Percentiles rank a stretch among this genome's conserved stretches.
phyloP scores from a whole-genome alignment of 2,329 filamentous ascomycete genomes.

The Cladosporium sp. region DNA sequence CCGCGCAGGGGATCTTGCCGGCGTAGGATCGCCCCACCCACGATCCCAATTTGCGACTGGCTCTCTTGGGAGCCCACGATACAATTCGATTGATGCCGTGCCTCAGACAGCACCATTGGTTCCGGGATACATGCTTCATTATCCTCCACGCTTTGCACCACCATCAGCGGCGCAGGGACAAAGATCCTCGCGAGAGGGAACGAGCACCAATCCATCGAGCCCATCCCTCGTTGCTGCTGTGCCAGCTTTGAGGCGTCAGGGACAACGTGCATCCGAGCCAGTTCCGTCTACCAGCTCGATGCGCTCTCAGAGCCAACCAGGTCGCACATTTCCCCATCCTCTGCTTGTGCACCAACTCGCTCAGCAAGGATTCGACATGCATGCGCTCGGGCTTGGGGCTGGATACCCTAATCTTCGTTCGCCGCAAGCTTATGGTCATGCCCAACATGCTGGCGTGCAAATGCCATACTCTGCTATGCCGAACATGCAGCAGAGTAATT shows the following conservation, averaged over 20 bases:
- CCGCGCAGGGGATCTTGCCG: constrained; percentile 30
- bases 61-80: constrained; percentile 20
- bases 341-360: constrained; percentile 33
- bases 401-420: constrained; percentile 28
- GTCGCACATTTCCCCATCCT: constrained; percentile 39
- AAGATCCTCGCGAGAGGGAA: constrained; percentile 38
- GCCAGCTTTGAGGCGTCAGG: constrained; percentile 38
- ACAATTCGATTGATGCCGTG: constrained; percentile 26
- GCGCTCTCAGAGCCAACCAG: constrained; percentile 48
- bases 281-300: constrained; percentile 37
- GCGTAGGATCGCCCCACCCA: constrained; percentile 38
- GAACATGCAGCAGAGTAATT: constrained; percentile 17
- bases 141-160: constrained; percentile 40
- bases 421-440: constrained; percentile 22
- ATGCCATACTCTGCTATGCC: constrained; percentile 19
- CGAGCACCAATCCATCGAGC: constrained; percentile 45
- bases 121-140: constrained; percentile 39
- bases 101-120: constrained; percentile 34
- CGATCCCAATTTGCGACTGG: constrained; percentile 27
- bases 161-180: constrained; percentile 33
- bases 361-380: constrained; percentile 37
- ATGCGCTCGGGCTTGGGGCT: constrained; percentile 22
- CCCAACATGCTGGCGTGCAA: constrained; percentile 17
- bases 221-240: constrained; percentile 42
- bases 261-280: constrained; percentile 40